Evolutionary conservation across 2,329 filamentous ascomycete species (phyloP).

Genomic region (Aspergillus fructus): DNA sequence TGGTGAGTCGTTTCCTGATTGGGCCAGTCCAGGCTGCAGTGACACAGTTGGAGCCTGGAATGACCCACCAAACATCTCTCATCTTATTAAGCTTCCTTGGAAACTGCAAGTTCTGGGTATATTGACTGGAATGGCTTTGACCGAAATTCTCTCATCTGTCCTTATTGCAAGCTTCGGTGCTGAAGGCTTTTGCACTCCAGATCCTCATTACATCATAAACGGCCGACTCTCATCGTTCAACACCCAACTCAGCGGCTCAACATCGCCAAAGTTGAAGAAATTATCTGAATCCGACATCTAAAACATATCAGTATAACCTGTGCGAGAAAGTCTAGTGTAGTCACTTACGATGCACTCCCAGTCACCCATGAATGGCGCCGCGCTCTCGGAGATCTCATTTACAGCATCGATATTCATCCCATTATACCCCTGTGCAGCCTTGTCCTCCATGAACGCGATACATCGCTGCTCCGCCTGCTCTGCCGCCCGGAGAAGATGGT

Average conservation of each 20-base stretch:
- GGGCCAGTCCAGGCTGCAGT: no score
- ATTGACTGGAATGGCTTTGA: no score
- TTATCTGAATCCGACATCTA: constrained; percentile 32
- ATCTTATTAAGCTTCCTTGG: no score
- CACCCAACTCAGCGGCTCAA: constrained; percentile 21
- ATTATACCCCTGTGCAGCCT: constrained; percentile 14
- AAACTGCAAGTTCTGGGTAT: no score
- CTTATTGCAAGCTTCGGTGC: no score
- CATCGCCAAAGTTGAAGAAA: constrained; percentile 24
- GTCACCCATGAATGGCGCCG: constrained; percentile 32
- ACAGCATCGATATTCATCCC: constrained; percentile 10
- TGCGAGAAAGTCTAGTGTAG: not conserved
- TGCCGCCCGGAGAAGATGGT: constrained; percentile 38
- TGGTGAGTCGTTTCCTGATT: no score
- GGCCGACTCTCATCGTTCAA: constrained; percentile 9
- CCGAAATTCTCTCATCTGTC: no score
- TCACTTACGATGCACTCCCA: constrained; percentile 47
- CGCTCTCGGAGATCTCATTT: constrained; percentile 24
- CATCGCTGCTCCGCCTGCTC: constrained; percentile 32
- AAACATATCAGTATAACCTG: not conserved
- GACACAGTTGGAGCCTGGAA: no score
- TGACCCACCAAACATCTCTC: no score
- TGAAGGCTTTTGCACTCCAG: no score
- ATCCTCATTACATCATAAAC: not conserved
- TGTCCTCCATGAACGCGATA: constrained; percentile 26